Evolutionary conservation across 192 early-diverging fungal species (phyloP), one percentile per base, ranked within the genome.

Genomic region (Backusella luteola): DNA sequence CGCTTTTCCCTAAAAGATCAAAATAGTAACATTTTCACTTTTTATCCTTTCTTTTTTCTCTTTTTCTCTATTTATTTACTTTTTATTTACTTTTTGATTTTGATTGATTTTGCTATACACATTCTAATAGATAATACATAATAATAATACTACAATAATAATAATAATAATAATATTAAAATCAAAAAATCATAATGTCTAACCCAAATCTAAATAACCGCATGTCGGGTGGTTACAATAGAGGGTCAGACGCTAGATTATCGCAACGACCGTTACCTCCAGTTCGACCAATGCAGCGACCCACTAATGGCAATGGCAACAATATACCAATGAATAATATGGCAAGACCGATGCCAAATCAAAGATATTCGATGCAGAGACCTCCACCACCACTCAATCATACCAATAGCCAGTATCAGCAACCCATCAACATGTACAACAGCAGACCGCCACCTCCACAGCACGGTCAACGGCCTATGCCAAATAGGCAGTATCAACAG

Each of bases 21-120:
- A 68, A 76, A 76, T 76, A 70, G 44, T 73, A 66, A 67, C 39
- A 59, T 32, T 56, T 56, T 69, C 38, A 34, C 7, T 38, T 32
- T 59, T n/a, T 59, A 34, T 69, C 38, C 46, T 29, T 36, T 73
- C 11, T 17, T 73, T 67, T 19, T 36, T 46, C 46, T 15, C 49
- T 26, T 11, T 17, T 7, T 35, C 0, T 23, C 29, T 52, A 12
- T 73, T 36, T 73, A 36, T 38, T 71, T 19, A 35, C 12, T 73
- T 56, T 34, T 52, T 38, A 6, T 59, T 34, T 66, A 6, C 41
- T 77, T 70, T 29, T 26, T 42, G 23, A 42, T 70, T 26, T 26
- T 46, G 53, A 53, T 71, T 49, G 42, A 23, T 49, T 42, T 71
- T 17, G 41, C 34, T 71, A 44, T 29, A 14, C 9, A 67, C 9